Evolutionary conservation across 257 asterid species (phyloP).

Genomic region (Ajuga chamaepitys): DNA sequence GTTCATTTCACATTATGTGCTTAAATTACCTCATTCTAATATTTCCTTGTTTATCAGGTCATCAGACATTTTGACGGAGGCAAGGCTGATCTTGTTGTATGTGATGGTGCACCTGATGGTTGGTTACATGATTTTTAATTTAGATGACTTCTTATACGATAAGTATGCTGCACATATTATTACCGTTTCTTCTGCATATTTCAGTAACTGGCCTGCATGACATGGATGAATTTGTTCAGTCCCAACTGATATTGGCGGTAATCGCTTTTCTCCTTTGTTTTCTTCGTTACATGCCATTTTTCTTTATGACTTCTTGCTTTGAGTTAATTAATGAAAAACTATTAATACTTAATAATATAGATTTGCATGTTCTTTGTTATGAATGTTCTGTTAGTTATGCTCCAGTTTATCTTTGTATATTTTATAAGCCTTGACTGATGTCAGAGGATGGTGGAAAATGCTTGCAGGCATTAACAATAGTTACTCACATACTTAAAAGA

Average conservation of each 20-base stretch:
- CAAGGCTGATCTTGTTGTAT: constrained; percentile 97
- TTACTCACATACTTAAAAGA: constrained; percentile 79
- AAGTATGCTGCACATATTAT: background rate
- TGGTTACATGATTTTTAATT: constrained; percentile 21
- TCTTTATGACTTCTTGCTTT: background rate
- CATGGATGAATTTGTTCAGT: constrained; percentile 98
- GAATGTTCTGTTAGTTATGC: background rate
- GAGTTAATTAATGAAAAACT: background rate
- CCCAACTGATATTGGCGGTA: constrained; percentile 96
- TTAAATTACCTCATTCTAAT: background rate
- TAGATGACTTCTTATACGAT: background rate
- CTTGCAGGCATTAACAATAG: constrained; percentile 89
- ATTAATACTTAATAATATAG: background rate
- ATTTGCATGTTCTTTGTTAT: background rate
- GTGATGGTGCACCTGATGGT: constrained; percentile 99
- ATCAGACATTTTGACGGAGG: constrained; percentile 99
- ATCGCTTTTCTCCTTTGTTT: constrained; percentile 25
- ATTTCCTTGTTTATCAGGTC: constrained; percentile 44
- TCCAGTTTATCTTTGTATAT: background rate
- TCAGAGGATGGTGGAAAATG: constrained; percentile 21
- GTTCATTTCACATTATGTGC: background rate
- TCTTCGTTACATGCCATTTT: background rate
- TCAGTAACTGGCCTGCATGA: constrained; percentile 98
- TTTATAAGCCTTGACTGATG: constrained; percentile 8
- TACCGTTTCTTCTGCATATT: constrained; percentile 14